Evolutionary conservation across 2,329 filamentous ascomycete genomes (phyloP).

Genomic region (Aureobasidium sp.): DNA sequence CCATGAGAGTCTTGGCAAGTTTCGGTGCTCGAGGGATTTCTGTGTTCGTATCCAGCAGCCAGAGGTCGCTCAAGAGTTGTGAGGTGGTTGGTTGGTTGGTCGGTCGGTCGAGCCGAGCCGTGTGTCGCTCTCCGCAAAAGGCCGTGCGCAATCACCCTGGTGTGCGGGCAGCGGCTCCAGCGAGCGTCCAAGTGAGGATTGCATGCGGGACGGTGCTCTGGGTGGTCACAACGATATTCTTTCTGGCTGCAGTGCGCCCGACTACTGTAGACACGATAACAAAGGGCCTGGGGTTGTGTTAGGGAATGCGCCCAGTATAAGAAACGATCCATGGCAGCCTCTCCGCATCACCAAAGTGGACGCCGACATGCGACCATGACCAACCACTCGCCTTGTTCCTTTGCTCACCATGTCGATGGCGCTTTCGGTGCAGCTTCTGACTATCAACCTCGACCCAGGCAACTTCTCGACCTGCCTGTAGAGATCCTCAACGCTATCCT

Average conservation of each 20-base stretch:
- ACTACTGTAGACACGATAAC: neutral
- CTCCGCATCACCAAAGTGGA: conserved; percentile 10
- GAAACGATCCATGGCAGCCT: conserved; percentile 7
- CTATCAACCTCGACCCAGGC: conserved; percentile 46
- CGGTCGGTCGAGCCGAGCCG: neutral
- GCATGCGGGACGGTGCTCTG: neutral
- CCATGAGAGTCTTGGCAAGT: too few species aligned
- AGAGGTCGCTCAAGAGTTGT: too few species aligned
- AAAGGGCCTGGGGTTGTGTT: neutral
- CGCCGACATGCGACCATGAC: conserved; percentile 13
- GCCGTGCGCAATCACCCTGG: neutral
- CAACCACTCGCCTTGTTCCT: conserved; percentile 1
- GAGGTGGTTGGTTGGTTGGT: too few species aligned
- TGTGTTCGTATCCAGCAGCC: too few species aligned
- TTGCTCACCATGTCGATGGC: neutral
- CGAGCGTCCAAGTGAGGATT: neutral
- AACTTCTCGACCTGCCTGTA: conserved; percentile 66
- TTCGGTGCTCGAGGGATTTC: too few species aligned
- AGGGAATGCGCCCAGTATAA: conserved; percentile 8
- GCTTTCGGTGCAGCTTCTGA: neutral
- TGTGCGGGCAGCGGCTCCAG: neutral
- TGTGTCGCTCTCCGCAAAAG: neutral
- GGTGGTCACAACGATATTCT: neutral
- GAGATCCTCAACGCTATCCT: conserved; percentile 74
- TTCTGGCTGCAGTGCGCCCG: neutral